phyloP scores from a whole-genome alignment of 768 basidiomycete genomes.

The Epithele typhae region DNA sequence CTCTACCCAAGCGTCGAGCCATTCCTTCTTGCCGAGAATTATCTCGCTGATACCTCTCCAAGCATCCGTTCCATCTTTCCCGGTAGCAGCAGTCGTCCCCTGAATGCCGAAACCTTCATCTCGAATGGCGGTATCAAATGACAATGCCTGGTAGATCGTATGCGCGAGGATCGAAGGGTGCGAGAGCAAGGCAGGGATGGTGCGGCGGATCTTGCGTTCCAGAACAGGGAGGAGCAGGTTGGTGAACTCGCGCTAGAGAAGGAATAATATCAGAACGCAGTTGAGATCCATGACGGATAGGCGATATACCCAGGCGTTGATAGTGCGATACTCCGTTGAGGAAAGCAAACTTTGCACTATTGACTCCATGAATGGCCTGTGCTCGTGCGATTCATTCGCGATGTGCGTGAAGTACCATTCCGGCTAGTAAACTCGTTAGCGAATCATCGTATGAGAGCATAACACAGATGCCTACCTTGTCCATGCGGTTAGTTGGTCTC shows the following conservation, averaged over 20 bases:
- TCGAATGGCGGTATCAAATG: slow-evolving; percentile 76
- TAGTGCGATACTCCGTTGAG: slow-evolving; percentile 52
- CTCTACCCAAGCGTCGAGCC: slow-evolving; percentile 88
- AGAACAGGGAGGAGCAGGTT: slow-evolving; percentile 73
- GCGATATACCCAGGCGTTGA: slow-evolving; percentile 76
- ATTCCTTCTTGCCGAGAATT: slow-evolving; percentile 77
- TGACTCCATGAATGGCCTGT: slow-evolving; percentile 72
- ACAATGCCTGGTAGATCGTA: slow-evolving; percentile 87
- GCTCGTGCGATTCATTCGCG: slow-evolving; percentile 82
- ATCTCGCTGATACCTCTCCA: slow-evolving; percentile 83
- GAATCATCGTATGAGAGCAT: background rate
- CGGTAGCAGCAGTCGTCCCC: slow-evolving; percentile 41
- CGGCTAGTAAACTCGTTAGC: slow-evolving; percentile 47
- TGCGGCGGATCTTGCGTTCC: slow-evolving; percentile 67
- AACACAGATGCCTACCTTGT: slow-evolving; percentile 56
- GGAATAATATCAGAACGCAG: background rate
- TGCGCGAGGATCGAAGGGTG: slow-evolving; percentile 89
- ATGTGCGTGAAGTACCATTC: slow-evolving; percentile 98
- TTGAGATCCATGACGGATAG: background rate
- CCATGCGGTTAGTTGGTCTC: slow-evolving; percentile 83
- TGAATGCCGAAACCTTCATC: slow-evolving; percentile 69
- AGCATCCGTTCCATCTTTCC: slow-evolving; percentile 16
- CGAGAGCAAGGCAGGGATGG: slow-evolving; percentile 67
- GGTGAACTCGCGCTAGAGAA: slow-evolving; percentile 74
- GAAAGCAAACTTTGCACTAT: slow-evolving; percentile 69